Evolutionary conservation across 2,329 filamentous ascomycete genomes (phyloP), one percentile per base, ranked within the genome.

Genomic region (Onygenales sp.): DNA sequence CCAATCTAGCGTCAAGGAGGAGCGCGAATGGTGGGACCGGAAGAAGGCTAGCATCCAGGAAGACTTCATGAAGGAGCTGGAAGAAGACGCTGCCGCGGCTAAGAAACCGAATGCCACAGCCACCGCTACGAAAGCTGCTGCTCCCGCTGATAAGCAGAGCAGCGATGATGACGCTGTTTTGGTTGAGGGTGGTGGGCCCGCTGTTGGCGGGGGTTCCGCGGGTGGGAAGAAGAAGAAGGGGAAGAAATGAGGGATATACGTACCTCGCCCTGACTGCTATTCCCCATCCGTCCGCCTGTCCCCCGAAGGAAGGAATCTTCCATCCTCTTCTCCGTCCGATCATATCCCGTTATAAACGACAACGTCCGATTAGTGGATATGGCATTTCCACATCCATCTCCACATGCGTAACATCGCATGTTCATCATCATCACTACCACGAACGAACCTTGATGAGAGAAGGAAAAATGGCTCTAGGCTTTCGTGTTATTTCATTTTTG

Each of bases 11-110:
- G 76, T 83, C 1, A 77, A 80, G 8, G 75, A 82, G 42, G 93
- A 97, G 73, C 88, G 87, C 73, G 79, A 85, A 65, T 95, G 90
- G 89, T 98, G 93, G 93, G 88, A 89, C 67, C 87, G 87, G 76
- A 87, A 86, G 66, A 82, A 84, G 62, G 79, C 82, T 45, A 79
- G 78, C 57, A 90, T 94, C 60, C 79, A 86, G 68, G 77, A 81
- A 51, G 85, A 84, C 11, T 90, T 93, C 63, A 85, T 94, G 81
- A 88, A 87, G 71, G 90, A 96, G 74, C 76, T 95, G 47, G 86
- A 71, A 52, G 62, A 57, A 17, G 63, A 65, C 49, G 50, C 52
- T 40, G 39, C 36, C 2, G n/a, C 54, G 31, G 40, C 45, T 46
- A 57, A 60, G 42, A 54, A 56, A 48, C 34, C 48, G 63, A 59